These are phyloP conservation scores for Mycena sp. DNA, from an alignment of 1,284 basidiomycete species.

Conservation along the genomic window DNA sequence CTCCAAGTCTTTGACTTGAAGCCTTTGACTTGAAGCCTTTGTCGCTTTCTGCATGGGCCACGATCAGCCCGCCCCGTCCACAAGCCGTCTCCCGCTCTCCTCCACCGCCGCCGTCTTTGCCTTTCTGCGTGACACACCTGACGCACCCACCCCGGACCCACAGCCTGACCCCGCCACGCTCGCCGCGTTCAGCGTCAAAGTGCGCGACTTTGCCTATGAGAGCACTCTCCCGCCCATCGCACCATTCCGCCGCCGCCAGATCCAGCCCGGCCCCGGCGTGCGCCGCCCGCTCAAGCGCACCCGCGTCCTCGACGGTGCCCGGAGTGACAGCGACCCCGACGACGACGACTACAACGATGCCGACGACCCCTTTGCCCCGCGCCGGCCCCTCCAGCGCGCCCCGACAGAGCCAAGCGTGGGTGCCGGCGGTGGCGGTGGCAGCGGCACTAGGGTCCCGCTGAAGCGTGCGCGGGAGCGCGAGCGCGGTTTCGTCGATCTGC, in stretches of 20 bases:
- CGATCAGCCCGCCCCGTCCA: constrained; percentile 7
- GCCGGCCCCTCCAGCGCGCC: constrained; percentile 11
- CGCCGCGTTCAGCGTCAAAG: constrained; percentile 63
- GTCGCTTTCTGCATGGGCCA: constrained; percentile 5
- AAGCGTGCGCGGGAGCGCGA: constrained; percentile 18
- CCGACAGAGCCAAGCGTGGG: neutral
- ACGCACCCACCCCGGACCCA: constrained; percentile 22
- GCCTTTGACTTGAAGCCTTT: too few relatives aligned
- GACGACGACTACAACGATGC: constrained; percentile 13
- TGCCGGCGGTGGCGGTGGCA: neutral
- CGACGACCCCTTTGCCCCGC: neutral
- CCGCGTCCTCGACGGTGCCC: neutral
- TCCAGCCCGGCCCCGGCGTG: neutral
- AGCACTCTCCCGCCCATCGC: constrained; percentile 67
- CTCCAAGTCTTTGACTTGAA: too few relatives aligned
- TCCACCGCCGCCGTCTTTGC: neutral
- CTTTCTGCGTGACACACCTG: neutral
- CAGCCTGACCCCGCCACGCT: constrained; percentile 52
- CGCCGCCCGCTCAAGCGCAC: constrained; percentile 13
- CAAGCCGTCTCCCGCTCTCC: neutral
- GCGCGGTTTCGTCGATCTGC: neutral
- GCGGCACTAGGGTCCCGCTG: too few relatives aligned
- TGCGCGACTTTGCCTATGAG: constrained; percentile 78
- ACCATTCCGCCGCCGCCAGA: constrained; percentile 45
- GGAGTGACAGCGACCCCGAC: constrained; percentile 15